phyloP scores from a whole-genome alignment of 2,329 filamentous ascomycete genomes.

The Dactylellina parvicollis region DNA sequence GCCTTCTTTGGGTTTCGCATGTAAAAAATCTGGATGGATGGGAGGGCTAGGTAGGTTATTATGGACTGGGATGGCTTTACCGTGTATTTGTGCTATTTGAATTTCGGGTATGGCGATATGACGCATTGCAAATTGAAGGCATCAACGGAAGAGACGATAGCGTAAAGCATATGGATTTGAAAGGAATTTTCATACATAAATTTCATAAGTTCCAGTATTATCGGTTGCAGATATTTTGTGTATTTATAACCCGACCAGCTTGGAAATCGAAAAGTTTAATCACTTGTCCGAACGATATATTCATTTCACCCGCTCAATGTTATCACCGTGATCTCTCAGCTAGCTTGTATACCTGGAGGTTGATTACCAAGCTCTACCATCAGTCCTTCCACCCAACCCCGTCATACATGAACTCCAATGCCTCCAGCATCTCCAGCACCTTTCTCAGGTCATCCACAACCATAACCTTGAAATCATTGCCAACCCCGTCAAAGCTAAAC shows the following conservation, averaged over 20 bases:
- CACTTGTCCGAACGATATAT: no score
- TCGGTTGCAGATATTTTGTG: neutral
- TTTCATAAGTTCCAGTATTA: neutral
- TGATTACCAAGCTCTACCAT: neutral
- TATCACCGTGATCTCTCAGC: no score
- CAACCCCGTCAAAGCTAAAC: slow-evolving; percentile 2
- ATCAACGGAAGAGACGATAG: neutral
- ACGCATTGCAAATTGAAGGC: neutral
- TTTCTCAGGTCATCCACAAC: slow-evolving; percentile 25
- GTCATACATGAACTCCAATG: slow-evolving; percentile 10
- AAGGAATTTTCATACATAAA: neutral
- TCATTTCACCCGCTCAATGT: no score
- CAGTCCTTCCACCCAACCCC: slow-evolving; percentile 12
- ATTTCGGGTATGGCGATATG: neutral
- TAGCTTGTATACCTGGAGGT: no score
- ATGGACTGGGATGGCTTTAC: no score
- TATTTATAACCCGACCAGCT: neutral
- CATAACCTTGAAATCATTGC: slow-evolving; percentile 9
- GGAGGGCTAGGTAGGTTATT: no score
- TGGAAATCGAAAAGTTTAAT: neutral
- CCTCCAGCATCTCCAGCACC: slow-evolving; percentile 12
- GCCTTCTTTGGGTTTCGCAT: neutral
- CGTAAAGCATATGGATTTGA: neutral
- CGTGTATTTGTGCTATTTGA: neutral
- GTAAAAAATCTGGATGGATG: no score